Base-by-base conservation (phyloP, 345 rosid genomes). In the Fremontodendron californicum region DNA sequence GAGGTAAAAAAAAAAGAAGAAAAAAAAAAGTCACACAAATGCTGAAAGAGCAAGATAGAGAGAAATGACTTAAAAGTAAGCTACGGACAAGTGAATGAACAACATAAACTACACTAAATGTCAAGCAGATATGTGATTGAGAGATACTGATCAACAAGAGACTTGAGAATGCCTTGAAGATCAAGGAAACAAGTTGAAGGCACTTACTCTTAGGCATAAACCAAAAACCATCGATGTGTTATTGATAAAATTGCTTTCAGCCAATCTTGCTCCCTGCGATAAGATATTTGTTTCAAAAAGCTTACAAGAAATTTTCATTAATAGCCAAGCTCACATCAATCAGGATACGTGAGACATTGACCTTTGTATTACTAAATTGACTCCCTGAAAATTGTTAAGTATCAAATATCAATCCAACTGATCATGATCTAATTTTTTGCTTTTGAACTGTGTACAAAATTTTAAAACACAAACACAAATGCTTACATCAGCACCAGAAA, bases 151-250 rank as follows among this genome's bases (percentile, higher is more conserved):
- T 37, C n/a, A 11, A 72, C 31, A 72, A 51, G 31, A 72, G 12
- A 63, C 68, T 31, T 57, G 66, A 67, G 76, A 61, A 33, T 64
- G 66, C 62, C 66, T 7, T 40, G 68, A 61, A 73, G 81, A 75
- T 67, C 79, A 65, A 74, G 15, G 55, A 39, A 78, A 23, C 42
- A 11, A 48, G 45, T 40, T 76, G 35, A 78, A 80, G 69, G 66
- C 52, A 77, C 90, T 82, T 89, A 95, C 99, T 81, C 93, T 88
- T 54, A 95, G 81, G 87, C 98, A 93, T 31, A 89, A 87, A 58
- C 99, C 88, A 72, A 95, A 93, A 75, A 95, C 95, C 98, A 95
- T 91, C 25, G 97, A 93, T 61, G 98, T 95, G 71, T 93, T 95
- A 79, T 95, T 95, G 86, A 93, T 93, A 81, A 90, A 95, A 85